Percentiles rank a stretch among this genome's conserved stretches.
Evolutionary conservation across 2,329 filamentous ascomycete species (phyloP).

Genomic region (Ophiognomonia clavigignenti-juglandacearum): DNA sequence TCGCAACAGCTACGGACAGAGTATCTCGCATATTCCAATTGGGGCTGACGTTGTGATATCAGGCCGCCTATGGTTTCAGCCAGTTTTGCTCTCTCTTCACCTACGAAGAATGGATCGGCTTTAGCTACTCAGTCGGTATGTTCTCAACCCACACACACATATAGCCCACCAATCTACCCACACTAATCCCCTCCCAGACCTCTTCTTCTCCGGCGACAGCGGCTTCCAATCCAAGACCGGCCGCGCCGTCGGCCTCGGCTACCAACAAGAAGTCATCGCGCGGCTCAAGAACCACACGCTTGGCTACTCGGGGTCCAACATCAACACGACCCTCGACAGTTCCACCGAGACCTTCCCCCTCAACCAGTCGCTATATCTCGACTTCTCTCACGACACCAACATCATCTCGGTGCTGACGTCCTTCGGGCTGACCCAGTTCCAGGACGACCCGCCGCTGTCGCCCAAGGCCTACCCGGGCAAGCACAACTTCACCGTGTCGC

Average conservation of each 20-base stretch:
- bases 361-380: constrained; percentile 69
- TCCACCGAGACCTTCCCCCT: constrained; percentile 66
- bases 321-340: constrained; percentile 67
- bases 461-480: constrained; percentile 48
- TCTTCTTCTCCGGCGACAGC: constrained; percentile 57
- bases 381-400: constrained; percentile 75
- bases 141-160: neutral
- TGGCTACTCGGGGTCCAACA: constrained; percentile 52
- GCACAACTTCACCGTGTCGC: constrained; percentile 60
- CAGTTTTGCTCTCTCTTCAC: constrained; percentile 71
- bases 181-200: constrained; percentile 29
- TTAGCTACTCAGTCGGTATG: constrained; percentile 59
- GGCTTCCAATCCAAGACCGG: constrained; percentile 62
- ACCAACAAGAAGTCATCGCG: constrained; percentile 68
- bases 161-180: neutral
- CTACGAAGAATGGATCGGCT: constrained; percentile 68
- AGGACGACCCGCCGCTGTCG: constrained; percentile 46
- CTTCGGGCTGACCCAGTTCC: constrained; percentile 67
- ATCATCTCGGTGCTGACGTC: constrained; percentile 66
- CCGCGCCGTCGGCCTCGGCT: constrained; percentile 68
- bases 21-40: no score
- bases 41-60: neutral
- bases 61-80: constrained; percentile 69
- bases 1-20: no score
- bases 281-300: constrained; percentile 63